Base-by-base conservation (phyloP, 768 basidiomycete species). In the Boletus coccyginus region DNA sequence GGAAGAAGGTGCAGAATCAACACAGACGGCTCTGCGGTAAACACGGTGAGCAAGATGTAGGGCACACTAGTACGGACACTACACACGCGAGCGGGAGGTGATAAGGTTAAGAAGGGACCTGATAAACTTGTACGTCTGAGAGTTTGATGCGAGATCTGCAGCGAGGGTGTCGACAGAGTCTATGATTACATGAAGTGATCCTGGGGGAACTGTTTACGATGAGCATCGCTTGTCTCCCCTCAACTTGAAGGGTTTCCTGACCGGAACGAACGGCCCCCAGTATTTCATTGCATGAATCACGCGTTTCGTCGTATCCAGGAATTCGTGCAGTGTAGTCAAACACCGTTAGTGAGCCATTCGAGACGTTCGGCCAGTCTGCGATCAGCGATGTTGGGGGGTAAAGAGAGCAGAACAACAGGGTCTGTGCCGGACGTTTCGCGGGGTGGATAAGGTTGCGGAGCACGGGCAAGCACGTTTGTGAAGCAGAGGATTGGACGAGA, bases 111-210 rank as follows among this genome's bases (percentile, higher is more conserved):
- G 72, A 21, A 90, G 63, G 12, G 76, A 70, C 31, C 67, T 75
- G 32, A 92, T 74, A 55, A 83, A 77, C 35, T 70, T 75, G 61
- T 82, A 84, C 1, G 83, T 75, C 59, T 77, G 75, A 7, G 87
- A 69, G 24, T 76, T 54, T 13, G 88, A 85, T 12, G 75, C 78
- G 24, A 82, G 65, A 64, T 92, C 87, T 11, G 80, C 74, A 6
- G 78, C 66, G 24, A 93, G 70, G 5, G 83, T 86, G 61, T 91
- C 86, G 17, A 85, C 70, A 19, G 89, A 89, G 68, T 94, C 92
- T 36, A 94, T 76, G 50, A 88, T 68, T 24, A 91, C 79, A 58
- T 77, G 80, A 31, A 89, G 55, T n/a, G 85, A 75, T 32, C 78
- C 77, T 32, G 75, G 40, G 32, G 76, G 62, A 45, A 70, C 80